Base-by-base conservation (phyloP, 257 asterid species). In the Nicotiana tomentosiformis region DNA sequence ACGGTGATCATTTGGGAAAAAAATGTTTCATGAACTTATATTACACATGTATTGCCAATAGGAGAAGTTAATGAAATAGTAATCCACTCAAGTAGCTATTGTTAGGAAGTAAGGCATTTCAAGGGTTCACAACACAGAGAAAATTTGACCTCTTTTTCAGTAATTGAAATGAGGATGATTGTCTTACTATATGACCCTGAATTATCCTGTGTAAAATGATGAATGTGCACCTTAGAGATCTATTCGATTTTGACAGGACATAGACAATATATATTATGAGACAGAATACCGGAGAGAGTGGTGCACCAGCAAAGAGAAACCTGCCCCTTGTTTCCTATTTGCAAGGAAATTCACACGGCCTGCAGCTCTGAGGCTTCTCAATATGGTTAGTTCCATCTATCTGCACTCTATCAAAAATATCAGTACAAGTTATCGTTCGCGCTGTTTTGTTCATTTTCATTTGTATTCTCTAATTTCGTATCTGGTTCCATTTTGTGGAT, bases 241-340 rank as follows among this genome's bases (percentile, higher is more conserved):
- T 80, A 17, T 53, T 43, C 15, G 29, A 18, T 3, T 72, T 62
- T 9, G 79, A 57, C 91, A 96, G 99, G 97, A 80, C 23, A 86
- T 91, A 83, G 98, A 96, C 84, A 93, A 96, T 86, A 89, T 96
- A 81, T 81, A 94, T 83, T 96, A 88, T 58, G 99, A 94, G 87
- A 96, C 98, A 0, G 98, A 96, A 87, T 90, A 92, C 81, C 90
- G 99, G 88, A 93, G 94, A 88, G 99, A 96, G 85, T 96, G 99
- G 99, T 96, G 98, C 92, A 90, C 95, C 57, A 94, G 96, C 91
- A 96, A 90, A 85, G 97, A 91, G 46, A 96, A 91, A 80, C 99
- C 98, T 83, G 95, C 98, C 55, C 84, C 88, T 43, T 96, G 99
- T 89, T 96, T 96, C 91, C 97, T 94, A 58, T 94, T 96, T 7